phyloP scores from a whole-genome alignment of 495 filamentous ascomycete species.

The Aspergillus egyptiacus region DNA sequence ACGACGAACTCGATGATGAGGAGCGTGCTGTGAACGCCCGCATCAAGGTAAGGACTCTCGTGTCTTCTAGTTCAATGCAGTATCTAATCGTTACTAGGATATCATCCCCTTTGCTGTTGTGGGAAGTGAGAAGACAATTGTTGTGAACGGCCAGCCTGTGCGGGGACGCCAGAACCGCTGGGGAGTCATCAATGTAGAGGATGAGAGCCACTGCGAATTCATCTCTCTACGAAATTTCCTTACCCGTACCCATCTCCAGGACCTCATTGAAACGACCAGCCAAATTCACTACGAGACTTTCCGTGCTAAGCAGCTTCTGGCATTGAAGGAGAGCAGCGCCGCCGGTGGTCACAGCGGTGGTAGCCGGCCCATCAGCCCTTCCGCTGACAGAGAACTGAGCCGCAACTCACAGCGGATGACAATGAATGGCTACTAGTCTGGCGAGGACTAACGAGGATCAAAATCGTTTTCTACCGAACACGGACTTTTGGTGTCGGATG shows the following conservation, averaged over 20 bases:
- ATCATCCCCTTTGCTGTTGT: constrained; percentile 98
- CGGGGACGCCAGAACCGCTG: constrained; percentile 97
- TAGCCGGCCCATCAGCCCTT: constrained; percentile 87
- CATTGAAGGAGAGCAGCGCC: constrained; percentile 94
- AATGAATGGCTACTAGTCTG: constrained; percentile 90
- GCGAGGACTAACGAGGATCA: constrained; percentile 1
- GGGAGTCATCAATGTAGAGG: constrained; percentile 99
- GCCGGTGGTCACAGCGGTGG: constrained; percentile 58
- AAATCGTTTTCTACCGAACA: constrained; percentile 12
- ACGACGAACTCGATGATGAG: constrained; percentile 96
- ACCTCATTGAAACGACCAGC: constrained; percentile 98
- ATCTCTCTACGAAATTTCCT: constrained; percentile 97
- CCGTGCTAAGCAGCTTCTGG: constrained; percentile 97
- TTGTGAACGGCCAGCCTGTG: constrained; percentile 95
- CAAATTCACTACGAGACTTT: constrained; percentile 99
- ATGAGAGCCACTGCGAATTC: constrained; percentile 99
- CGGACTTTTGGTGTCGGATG: constrained; percentile 11
- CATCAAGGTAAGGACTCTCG: constrained; percentile 68
- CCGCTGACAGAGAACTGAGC: constrained; percentile 92
- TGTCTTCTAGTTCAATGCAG: not conserved
- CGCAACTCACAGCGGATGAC: constrained; percentile 92
- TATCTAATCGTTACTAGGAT: constrained; percentile 50
- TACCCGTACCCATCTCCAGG: constrained; percentile 91
- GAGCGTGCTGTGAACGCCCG: constrained; percentile 88
- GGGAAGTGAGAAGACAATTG: constrained; percentile 94